Evolutionary conservation across 352 stramenopile species (phyloP).

Genomic region (Phytophthora lateralis): DNA sequence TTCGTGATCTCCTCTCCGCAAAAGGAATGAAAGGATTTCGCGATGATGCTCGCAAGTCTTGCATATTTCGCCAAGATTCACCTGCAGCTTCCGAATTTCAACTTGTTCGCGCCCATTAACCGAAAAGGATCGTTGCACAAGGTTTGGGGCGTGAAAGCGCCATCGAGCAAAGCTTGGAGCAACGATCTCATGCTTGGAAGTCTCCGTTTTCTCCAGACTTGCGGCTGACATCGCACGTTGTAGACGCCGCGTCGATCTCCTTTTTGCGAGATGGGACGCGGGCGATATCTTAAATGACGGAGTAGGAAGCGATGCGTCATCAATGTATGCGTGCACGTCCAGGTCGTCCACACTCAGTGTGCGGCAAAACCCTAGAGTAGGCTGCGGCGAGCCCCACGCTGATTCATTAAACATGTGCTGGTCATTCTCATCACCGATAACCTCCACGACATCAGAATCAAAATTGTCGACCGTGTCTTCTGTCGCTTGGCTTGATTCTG

Average conservation of each 20-base stretch:
- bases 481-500: background rate
- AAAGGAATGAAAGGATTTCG: constrained; percentile 73
- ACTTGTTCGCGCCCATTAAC: constrained; percentile 39
- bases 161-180: constrained; percentile 50
- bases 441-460: constrained; percentile 10
- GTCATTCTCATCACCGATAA: constrained; percentile 17
- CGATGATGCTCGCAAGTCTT: constrained; percentile 61
- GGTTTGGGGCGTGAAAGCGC: constrained; percentile 67
- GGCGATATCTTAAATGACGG: constrained; percentile 25
- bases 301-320: constrained; percentile 14
- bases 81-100: constrained; percentile 68
- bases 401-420: constrained; percentile 9
- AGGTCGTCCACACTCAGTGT: constrained; percentile 37
- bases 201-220: constrained; percentile 37
- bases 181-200: constrained; percentile 33
- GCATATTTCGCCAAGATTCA: constrained; percentile 66
- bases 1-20: constrained; percentile 55
- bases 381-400: constrained; percentile 9
- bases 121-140: constrained; percentile 56
- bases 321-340: constrained; percentile 24
- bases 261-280: constrained; percentile 29
- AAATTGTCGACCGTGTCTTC: constrained; percentile 12
- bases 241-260: constrained; percentile 20
- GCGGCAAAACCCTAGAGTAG: constrained; percentile 8
- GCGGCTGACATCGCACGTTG: constrained; percentile 40